Evolutionary conservation across 2,329 filamentous ascomycete species (phyloP), one percentile per base, ranked within the genome.

Genomic region (Xylariaceae sp.): DNA sequence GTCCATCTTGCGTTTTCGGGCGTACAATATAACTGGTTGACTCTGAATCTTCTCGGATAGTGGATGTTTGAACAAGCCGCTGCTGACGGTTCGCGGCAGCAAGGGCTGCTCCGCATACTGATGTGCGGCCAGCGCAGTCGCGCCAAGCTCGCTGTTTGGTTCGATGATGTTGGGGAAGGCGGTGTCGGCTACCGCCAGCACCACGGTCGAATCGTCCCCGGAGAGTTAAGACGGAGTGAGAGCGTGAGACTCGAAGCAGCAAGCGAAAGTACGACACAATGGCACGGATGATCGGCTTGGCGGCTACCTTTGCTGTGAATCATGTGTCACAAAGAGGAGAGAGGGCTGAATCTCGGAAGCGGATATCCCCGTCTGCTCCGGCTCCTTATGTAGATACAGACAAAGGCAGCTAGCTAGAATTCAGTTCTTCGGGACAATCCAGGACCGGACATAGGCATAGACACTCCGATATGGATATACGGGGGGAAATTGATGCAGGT

Each of bases 111-210:
- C 71, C 23, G 69, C 67, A 65, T 68, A 69, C 56, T 69, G 67
- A 44, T 68, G 64, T 59, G 64, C 68, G 64, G 59, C 66, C 57
- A 69, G 70, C 68, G 70, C 71, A 61, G 65, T 57, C 60, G 70
- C 69, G 71, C 73, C 71, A 59, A 70, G 64, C 65, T 67, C 69
- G 64, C 70, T 71, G 62, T 71, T 72, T 68, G 70, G 69, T 68
- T 71, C 71, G 64, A 73, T 63, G 62, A 67, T 62, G 66, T 68
- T 70, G 65, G 69, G 63, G 65, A 67, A 61, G 58, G 59, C 66
- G 61, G 68, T 60, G 62, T 69, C 68, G 71, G 71, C 72, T 63
- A 69, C 70, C 71, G 72, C 73, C 71, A 75, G 72, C 63, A 68
- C 70, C 70, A 68, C 70, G 66, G 62, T 61, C 60, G 61, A 64